Percentiles rank a stretch among this genome's conserved stretches.
Conservation (phyloP, 768 basidiomycete species). For the Kwoniella mangroviensis region DNA sequence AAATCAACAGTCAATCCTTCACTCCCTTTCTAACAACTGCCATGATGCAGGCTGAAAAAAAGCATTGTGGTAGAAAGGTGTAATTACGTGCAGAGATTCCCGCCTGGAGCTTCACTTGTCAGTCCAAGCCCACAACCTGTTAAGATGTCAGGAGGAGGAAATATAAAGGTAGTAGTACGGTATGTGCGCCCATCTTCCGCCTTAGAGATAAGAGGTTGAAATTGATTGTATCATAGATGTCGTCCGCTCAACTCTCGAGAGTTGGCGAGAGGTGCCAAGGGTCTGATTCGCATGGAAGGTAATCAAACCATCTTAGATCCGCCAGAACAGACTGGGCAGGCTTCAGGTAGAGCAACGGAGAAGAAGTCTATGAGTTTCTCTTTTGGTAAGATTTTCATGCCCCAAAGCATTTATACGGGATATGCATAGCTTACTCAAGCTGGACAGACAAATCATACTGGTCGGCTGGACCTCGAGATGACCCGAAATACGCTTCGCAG, state of each 20-base stretch:
- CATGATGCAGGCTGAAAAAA: too few species aligned
- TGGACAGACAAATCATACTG: slow-evolving; percentile 87
- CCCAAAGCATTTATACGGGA: too few species aligned
- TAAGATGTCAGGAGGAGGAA: slow-evolving; percentile 42
- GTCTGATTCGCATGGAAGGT: slow-evolving; percentile 91
- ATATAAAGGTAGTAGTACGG: slow-evolving; percentile 60
- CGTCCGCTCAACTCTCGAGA: slow-evolving; percentile 94
- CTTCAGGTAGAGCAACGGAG: slow-evolving; percentile 73
- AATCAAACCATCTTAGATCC: slow-evolving; percentile 92
- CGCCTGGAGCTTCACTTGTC: neutral
- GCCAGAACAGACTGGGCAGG: slow-evolving; percentile 68
- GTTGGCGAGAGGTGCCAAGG: slow-evolving; percentile 88
- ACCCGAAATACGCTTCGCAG: slow-evolving; percentile 88
- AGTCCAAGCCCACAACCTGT: neutral
- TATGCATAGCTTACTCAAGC: neutral
- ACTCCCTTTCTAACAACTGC: too few species aligned
- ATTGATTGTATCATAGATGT: slow-evolving; percentile 66
- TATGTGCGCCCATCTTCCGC: slow-evolving; percentile 21
- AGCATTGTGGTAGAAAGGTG: too few species aligned
- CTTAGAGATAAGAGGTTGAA: neutral
- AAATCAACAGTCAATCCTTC: too few species aligned
- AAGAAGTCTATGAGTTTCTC: slow-evolving; percentile 87
- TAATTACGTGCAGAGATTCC: too few species aligned
- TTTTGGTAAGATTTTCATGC: slow-evolving; percentile 61
- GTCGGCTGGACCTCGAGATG: slow-evolving; percentile 89